Base-by-base conservation (phyloP, 1,284 basidiomycete genomes). In the Marasmius oreades region DNA sequence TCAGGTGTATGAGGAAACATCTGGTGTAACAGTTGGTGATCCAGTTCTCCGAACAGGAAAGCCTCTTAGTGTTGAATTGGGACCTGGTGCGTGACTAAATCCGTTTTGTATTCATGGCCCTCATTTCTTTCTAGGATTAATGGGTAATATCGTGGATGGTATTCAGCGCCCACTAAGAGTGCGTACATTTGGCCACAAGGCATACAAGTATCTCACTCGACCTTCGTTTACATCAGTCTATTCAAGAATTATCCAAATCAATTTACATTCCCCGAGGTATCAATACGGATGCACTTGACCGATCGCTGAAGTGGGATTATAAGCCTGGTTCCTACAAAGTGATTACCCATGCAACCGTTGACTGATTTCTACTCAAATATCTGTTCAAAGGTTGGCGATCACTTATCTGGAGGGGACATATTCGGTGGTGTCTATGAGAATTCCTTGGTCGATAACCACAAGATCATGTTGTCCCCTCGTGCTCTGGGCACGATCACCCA, bases 1-100 rank as follows among this genome's bases (percentile, higher is more conserved):
- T 62, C 97, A 99, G 75, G 97, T 99, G n/a, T 99, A 99, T 70
- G 97, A 98, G 72, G 95, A 98, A 78, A 98, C 95, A 3, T 95
- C 95, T 52, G 95, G 95, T 64, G 93, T 99, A 53, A 97, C 94
- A 16, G 95, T 99, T 57, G 96, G 96, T 45, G 96, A 99, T 77
- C 96, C 96, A 55, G 97, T 99, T 14, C 77, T 99, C 68, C 83
- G 95, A 58, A 99, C 96, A 44, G 96, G 96, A 59, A 99, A 99
- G 73, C 96, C 96, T 37, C 84, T 99, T 56, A 94, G 91, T 70
- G 97, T 99, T 59, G 96, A 99, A 72, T 84, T 99, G 48, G 96
- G 96, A 55, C 96, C 96, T 68, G 95, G 95, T 92, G 67, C 57
- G 66, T 60, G 36, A 6, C 34, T 36, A 11, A 45, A 34, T 5